Evolutionary conservation across 2,329 filamentous ascomycete genomes (phyloP), one percentile per base, ranked within the genome.

Genomic region (Trichophyton schoenleinii): DNA sequence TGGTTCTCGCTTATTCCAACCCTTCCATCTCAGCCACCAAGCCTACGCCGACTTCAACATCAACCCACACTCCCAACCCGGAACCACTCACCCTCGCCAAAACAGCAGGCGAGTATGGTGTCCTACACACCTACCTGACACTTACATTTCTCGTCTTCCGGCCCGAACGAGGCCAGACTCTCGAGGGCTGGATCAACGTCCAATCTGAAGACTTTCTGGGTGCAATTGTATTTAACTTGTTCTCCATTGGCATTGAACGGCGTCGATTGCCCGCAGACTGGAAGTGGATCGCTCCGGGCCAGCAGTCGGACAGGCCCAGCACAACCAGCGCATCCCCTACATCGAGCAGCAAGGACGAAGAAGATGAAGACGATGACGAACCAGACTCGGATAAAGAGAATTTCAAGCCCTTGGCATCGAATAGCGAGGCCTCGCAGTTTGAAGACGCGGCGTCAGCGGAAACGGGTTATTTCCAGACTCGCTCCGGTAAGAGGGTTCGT

Each of bases 171-270:
- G 88, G 89, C 41, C 83, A 85, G 7, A 84, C 82, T 74, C 81
- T 97, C 70, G 86, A 91, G 66, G 94, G 90, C 9, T 86, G 81
- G 66, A 82, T 96, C 61, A 94, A 92, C 68, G 79, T 96, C 34
- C 89, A 95, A 71, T 92, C 87, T 57, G 89, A 94, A 67, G 90
- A 89, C 5, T 90, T 96, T 70, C 81, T 99, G 5, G 91, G 92
- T 20, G 82, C 96, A 2, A 84, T 95, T 9, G 94, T 90, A 72
- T 91, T 90, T 75, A 92, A 92, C 72, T 84, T 90, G 66, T 97
- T 97, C 80, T 95, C 94, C 67, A 89, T 92, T 0, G 89, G 87
- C 49, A 88, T 99, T 63, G 87, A 92, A 68, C 81, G 86, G 22
- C 83, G 83, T 63, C 81, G 89, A 41, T 78, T 99, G 15, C 94